Evolutionary conservation across 208 protist species (phyloP).

Genomic region (Pavlovales sp.): DNA sequence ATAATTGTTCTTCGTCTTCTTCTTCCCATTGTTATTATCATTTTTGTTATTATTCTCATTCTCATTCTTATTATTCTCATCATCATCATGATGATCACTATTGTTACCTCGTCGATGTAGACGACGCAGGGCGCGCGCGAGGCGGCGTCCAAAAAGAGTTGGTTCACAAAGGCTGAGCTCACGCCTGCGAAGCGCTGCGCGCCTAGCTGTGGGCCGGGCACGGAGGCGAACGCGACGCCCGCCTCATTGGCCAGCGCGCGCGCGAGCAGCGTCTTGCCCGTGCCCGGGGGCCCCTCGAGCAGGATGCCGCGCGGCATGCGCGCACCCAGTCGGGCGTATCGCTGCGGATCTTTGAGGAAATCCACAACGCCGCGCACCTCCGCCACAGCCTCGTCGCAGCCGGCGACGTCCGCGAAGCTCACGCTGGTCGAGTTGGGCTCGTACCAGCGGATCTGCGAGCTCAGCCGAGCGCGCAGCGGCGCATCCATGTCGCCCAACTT

Average conservation of each 20-base stretch:
- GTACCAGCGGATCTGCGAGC: not conserved
- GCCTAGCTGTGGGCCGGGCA: conserved; percentile 84
- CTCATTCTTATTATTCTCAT: too few species aligned
- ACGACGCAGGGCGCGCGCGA: not conserved
- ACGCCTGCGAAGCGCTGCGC: not conserved
- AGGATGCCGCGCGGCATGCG: conserved; percentile 80
- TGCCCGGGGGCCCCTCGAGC: conserved; percentile 91
- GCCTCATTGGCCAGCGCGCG: conserved; percentile 91
- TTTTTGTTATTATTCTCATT: too few species aligned
- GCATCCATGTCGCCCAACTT: not conserved
- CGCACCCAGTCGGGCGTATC: conserved; percentile 88
- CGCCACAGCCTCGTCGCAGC: conserved; percentile 90
- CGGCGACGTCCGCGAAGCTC: conserved; percentile 82
- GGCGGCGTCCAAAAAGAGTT: not conserved
- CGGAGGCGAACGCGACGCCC: conserved; percentile 80
- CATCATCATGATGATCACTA: too few species aligned
- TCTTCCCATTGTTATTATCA: too few species aligned
- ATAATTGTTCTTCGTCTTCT: too few species aligned
- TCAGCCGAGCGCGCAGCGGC: not conserved
- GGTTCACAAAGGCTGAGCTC: conserved; percentile 58
- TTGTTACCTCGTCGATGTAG: not conserved
- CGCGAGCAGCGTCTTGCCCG: conserved; percentile 93
- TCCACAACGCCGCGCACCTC: conserved; percentile 96
- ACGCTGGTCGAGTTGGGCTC: not conserved
- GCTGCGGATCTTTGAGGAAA: conserved; percentile 89